A percentile compares a stretch with the other conserved stretches of the same genome.
Evolutionary conservation across 495 filamentous ascomycete species (phyloP).

Genomic region (Xylaria longipes): DNA sequence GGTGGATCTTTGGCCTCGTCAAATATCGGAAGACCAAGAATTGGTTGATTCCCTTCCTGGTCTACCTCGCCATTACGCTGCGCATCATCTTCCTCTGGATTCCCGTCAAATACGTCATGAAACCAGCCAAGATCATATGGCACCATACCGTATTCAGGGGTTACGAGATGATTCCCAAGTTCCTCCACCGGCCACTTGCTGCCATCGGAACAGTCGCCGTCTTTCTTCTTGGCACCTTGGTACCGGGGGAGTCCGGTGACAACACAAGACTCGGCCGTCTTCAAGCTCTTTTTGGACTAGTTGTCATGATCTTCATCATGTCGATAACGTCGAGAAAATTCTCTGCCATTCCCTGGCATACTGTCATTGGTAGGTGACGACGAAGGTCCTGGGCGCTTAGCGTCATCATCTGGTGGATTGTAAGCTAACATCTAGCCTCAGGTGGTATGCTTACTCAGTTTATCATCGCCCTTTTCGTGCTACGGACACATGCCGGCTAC

Average conservation of each 20-base stretch:
- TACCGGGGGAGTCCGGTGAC: constrained; percentile 67
- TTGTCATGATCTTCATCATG: constrained; percentile 71
- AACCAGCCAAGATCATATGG: constrained; percentile 72
- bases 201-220: constrained; percentile 67
- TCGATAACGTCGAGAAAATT: constrained; percentile 75
- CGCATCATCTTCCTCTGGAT: constrained; percentile 77
- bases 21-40: constrained; percentile 74
- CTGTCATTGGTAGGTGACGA: constrained; percentile 66
- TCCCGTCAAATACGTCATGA: constrained; percentile 67
- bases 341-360: constrained; percentile 78
- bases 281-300: constrained; percentile 78
- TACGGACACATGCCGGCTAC: constrained; percentile 75
- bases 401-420: background rate
- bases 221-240: constrained; percentile 78
- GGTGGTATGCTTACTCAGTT: constrained; percentile 85
- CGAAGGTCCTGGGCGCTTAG: background rate
- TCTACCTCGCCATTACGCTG: constrained; percentile 77
- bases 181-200: constrained; percentile 63
- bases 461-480: constrained; percentile 84
- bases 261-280: constrained; percentile 82
- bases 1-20: constrained; percentile 87
- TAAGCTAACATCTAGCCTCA: constrained; percentile 22
- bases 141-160: constrained; percentile 62
- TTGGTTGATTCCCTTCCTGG: constrained; percentile 84
- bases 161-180: constrained; percentile 64